phyloP scores from a whole-genome alignment of 2,329 filamentous ascomycete species.

The Tolypocladium ophioglossoides region DNA sequence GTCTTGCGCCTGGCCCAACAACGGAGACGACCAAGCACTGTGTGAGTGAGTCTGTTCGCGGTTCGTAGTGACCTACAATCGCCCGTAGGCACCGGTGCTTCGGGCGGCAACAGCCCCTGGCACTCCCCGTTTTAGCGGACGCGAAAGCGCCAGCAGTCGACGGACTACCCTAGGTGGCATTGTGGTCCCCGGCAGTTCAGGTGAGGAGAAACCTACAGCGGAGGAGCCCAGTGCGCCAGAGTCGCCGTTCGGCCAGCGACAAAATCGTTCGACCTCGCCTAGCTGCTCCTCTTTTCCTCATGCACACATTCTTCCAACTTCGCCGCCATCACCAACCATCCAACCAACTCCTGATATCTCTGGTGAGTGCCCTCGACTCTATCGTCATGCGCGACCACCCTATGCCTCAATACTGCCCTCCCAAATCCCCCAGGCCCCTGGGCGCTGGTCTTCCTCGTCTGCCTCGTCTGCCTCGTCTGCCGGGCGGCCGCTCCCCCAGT shows the following conservation, averaged over 20 bases:
- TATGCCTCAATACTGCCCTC: conserved; percentile 14
- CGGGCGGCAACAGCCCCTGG: background rate
- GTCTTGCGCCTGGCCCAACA: background rate
- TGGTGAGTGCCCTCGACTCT: conserved; percentile 26
- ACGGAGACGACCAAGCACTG: background rate
- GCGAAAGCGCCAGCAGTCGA: background rate
- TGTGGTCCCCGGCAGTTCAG: background rate
- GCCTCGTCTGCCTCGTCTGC: background rate
- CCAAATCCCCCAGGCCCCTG: conserved; percentile 9
- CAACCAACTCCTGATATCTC: conserved; percentile 20
- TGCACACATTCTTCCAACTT: conserved; percentile 28
- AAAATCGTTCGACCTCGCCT: conserved; percentile 29
- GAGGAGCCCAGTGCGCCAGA: background rate
- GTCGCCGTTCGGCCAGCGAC: conserved; percentile 16
- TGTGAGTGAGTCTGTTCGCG: background rate
- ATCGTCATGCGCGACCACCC: conserved; percentile 25
- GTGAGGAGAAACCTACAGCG: background rate
- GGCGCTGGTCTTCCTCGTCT: conserved; percentile 5
- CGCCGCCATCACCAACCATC: conserved; percentile 22
- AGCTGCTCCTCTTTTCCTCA: conserved; percentile 32
- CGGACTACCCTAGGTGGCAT: no score
- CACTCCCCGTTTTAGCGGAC: background rate
- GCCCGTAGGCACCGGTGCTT: background rate
- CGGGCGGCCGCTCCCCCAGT: background rate
- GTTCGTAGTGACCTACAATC: background rate